phyloP scores from a whole-genome alignment of 1,139 yeast genomes.

The Kurtzmaniella quercitrusa region DNA sequence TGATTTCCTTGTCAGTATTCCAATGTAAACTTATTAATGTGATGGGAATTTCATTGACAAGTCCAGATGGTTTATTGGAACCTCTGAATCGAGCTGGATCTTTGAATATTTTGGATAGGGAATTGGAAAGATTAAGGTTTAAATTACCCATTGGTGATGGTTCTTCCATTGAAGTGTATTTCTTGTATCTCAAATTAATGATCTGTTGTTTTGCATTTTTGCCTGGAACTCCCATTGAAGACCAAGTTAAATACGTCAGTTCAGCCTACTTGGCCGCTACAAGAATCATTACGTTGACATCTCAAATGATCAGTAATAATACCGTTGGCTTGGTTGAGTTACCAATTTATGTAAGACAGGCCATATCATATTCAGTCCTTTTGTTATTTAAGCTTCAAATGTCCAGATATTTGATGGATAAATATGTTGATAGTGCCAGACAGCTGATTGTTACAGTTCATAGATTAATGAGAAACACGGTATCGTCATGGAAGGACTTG shows the following conservation, averaged over 20 bases:
- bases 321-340: constrained; percentile 68
- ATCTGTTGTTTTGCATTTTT: constrained; percentile 86
- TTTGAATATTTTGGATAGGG: constrained; percentile 69
- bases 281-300: constrained; percentile 71
- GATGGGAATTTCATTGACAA: constrained; percentile 84
- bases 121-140: constrained; percentile 65
- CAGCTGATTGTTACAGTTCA: constrained; percentile 94
- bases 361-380: constrained; percentile 77
- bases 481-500: constrained; percentile 88
- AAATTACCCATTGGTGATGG: constrained; percentile 61
- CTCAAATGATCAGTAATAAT: constrained; percentile 57
- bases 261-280: constrained; percentile 82
- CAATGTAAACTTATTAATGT: constrained; percentile 80
- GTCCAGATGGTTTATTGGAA: constrained; percentile 88
- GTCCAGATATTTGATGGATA: constrained; percentile 70
- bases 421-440: constrained; percentile 81
- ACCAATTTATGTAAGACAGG: constrained; percentile 84
- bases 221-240: constrained; percentile 87
- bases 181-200: constrained; percentile 72
- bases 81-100: constrained; percentile 82
- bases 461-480: constrained; percentile 77
- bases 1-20: constrained; percentile 72
- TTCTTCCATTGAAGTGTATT: constrained; percentile 71
- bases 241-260: constrained; percentile 80
- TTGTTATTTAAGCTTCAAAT: constrained; percentile 77